A percentile compares a stretch with the other conserved stretches of the same genome.
These are phyloP conservation scores for Nicotiana sylvestris DNA, from an alignment of 257 asterid genomes.

Conservation along the genomic window DNA sequence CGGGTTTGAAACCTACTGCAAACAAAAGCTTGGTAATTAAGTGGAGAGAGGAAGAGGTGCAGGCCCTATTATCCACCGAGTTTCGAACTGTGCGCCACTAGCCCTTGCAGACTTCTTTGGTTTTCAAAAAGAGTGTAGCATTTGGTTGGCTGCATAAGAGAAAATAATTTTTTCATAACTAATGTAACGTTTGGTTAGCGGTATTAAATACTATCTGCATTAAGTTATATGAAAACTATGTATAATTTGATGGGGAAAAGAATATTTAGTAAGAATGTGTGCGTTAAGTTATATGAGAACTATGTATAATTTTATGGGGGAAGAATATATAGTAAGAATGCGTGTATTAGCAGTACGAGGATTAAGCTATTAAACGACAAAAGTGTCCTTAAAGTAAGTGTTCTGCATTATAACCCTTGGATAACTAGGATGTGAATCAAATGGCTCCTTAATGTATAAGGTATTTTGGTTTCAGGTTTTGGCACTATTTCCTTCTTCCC, in stretches of 20 bases:
- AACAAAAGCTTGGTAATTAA: background rate
- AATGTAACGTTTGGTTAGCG: background rate
- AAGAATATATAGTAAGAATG: background rate
- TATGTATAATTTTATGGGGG: background rate
- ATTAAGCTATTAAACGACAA: background rate
- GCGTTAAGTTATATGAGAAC: background rate
- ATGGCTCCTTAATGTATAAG: background rate
- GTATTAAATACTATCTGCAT: background rate
- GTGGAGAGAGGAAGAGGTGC: background rate
- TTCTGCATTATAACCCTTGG: background rate
- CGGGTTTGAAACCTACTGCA: background rate
- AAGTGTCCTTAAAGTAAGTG: background rate
- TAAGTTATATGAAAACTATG: background rate
- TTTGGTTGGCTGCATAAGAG: background rate
- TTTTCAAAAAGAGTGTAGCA: background rate
- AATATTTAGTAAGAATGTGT: background rate
- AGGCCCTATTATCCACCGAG: background rate
- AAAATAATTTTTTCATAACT: background rate
- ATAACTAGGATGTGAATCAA: background rate
- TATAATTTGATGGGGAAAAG: background rate
- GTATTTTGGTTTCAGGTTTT: constrained; percentile 52
- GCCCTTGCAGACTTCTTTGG: background rate
- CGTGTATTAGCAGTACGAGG: background rate
- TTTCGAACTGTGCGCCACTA: background rate
- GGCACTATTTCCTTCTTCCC: constrained; percentile 91